Conservation (phyloP, 2,329 filamentous ascomycete genomes). For the Fonsecaea multimorphosa region DNA sequence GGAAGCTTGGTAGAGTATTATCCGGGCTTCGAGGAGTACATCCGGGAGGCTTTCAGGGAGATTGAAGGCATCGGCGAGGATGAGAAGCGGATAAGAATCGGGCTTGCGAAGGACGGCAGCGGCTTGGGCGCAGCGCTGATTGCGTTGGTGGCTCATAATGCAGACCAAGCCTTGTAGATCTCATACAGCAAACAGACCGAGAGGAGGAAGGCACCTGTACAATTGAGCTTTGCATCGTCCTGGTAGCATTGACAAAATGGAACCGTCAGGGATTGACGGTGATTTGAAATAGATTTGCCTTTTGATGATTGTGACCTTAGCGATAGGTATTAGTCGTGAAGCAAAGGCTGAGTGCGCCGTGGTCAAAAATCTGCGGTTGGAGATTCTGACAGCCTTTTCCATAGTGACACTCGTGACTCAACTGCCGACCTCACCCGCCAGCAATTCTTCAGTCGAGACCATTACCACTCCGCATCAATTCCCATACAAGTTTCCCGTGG, state of each 20-base stretch:
- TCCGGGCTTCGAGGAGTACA: slow-evolving; percentile 86
- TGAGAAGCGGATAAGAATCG: slow-evolving; percentile 87
- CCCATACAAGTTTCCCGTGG: not conserved
- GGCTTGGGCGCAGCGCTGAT: slow-evolving; percentile 96
- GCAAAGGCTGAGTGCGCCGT: too few relatives aligned
- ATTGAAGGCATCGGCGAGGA: slow-evolving; percentile 81
- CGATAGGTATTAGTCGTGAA: too few relatives aligned
- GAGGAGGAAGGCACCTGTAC: not conserved
- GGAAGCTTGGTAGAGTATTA: slow-evolving; percentile 96
- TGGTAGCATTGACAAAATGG: not conserved
- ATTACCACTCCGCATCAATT: not conserved
- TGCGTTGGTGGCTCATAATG: slow-evolving; percentile 73
- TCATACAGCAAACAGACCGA: not conserved
- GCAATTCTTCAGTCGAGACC: not conserved
- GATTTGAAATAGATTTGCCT: not conserved
- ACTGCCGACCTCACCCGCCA: not conserved
- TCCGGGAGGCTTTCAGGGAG: slow-evolving; percentile 78
- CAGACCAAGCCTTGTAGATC: slow-evolving; percentile 27
- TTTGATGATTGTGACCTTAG: not conserved
- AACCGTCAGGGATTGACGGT: not conserved
- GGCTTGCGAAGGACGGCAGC: slow-evolving; percentile 94
- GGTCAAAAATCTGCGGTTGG: not conserved
- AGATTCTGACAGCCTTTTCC: not conserved
- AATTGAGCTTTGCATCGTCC: not conserved
- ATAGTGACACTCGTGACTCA: not conserved